phyloP scores from a whole-genome alignment of 495 filamentous ascomycete genomes.

The Penicillium manginii region DNA sequence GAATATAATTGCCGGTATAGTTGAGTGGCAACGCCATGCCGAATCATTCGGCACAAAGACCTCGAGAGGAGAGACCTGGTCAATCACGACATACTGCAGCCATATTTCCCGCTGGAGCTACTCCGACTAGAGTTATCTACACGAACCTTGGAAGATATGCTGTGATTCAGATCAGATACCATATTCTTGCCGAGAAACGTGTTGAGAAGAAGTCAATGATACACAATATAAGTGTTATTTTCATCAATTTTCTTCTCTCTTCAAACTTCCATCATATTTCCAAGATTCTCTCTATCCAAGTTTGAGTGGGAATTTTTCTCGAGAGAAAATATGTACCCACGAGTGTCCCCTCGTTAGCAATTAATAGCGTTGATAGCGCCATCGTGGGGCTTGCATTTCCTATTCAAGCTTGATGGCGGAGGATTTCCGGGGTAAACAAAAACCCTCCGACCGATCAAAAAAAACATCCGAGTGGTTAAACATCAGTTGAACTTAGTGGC shows the following conservation, averaged over 20 bases:
- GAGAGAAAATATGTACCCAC: neutral
- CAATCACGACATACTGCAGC: conserved; percentile 5
- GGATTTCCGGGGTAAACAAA: neutral
- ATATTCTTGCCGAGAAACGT: no score
- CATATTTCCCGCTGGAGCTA: neutral
- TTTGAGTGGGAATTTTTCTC: neutral
- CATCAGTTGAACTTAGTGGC: neutral
- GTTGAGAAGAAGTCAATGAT: no score
- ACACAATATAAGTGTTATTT: no score
- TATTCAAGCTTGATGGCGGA: no score
- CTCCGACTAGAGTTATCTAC: neutral
- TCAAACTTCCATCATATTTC: no score
- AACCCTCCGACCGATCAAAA: neutral
- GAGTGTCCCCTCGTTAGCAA: neutral
- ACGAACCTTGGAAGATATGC: no score
- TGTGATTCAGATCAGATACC: no score
- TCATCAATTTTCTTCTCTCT: neutral
- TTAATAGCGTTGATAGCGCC: conserved; percentile 2
- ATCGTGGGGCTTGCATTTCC: neutral
- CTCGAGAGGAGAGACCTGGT: neutral
- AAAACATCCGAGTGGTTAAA: neutral
- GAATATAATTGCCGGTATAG: neutral
- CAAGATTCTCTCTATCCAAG: neutral
- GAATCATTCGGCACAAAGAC: neutral
- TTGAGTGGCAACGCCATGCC: conserved; percentile 2